A percentile compares a stretch with the other conserved stretches of the same genome.
Evolutionary conservation across 441 rosid species (phyloP).

Genomic region (Rhodomyrtus psidioides): DNA sequence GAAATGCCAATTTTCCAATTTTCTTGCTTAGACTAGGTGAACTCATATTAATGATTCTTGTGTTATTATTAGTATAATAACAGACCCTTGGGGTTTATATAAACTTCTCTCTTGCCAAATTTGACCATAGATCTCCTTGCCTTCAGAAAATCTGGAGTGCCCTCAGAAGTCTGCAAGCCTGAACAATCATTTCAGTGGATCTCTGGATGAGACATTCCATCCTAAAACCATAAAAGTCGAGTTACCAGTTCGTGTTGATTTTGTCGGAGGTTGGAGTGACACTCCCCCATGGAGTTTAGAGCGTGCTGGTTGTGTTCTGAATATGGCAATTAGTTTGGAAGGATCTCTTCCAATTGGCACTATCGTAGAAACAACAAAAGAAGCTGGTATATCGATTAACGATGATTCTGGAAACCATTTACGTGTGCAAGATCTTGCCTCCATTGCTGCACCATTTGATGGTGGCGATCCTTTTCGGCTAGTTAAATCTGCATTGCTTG

Average conservation of each 20-base stretch:
- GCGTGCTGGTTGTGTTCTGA: constrained; percentile 87
- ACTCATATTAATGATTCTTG: background rate
- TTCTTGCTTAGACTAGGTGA: background rate
- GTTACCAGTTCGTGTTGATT: constrained; percentile 89
- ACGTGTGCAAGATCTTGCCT: constrained; percentile 35
- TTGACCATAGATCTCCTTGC: constrained; percentile 3
- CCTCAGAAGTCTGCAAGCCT: constrained; percentile 13
- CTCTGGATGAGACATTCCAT: constrained; percentile 18
- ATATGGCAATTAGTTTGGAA: constrained; percentile 81
- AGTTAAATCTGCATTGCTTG: constrained; percentile 79
- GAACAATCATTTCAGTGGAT: constrained; percentile 17
- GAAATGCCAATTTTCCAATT: background rate
- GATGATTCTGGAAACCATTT: constrained; percentile 69
- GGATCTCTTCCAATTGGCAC: constrained; percentile 91
- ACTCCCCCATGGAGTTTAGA: constrained; percentile 99
- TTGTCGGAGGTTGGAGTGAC: constrained; percentile 99
- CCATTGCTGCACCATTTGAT: constrained; percentile 59
- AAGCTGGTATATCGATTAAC: constrained; percentile 41
- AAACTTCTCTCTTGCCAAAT: background rate
- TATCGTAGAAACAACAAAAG: constrained; percentile 53
- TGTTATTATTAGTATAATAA: background rate
- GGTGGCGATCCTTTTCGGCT: constrained; percentile 61
- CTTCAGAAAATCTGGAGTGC: constrained; percentile 57
- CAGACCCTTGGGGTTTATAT: background rate
- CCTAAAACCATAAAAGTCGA: constrained; percentile 54